Evolutionary conservation across 2,329 filamentous ascomycete species (phyloP).

Genomic region (Cryphonectria radicalis): DNA sequence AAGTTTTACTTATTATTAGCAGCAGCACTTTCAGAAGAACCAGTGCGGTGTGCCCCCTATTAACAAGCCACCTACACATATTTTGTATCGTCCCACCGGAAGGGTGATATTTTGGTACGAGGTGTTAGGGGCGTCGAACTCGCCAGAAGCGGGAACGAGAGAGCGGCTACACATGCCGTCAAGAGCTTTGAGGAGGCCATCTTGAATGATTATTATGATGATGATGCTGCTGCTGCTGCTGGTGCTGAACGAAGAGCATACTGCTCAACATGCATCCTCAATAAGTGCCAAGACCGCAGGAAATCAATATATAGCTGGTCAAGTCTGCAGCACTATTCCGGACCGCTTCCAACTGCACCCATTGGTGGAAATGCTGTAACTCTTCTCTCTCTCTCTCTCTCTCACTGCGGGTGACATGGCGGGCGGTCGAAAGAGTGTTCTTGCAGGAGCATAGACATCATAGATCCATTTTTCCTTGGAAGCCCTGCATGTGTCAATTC

Average conservation of each 20-base stretch:
- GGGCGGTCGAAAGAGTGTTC: not conserved
- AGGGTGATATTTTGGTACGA: not conserved
- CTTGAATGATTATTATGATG: not conserved
- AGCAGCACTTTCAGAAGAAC: not conserved
- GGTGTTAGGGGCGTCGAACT: not conserved
- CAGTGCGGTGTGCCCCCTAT: not conserved
- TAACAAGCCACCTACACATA: constrained; percentile 12
- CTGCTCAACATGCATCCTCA: not conserved
- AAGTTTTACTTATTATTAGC: not conserved
- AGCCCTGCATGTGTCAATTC: not conserved
- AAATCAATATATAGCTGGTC: constrained; percentile 10
- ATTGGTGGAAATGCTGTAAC: constrained; percentile 19
- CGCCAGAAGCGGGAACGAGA: constrained; percentile 1
- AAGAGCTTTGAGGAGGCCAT: constrained; percentile 1
- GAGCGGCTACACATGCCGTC: constrained; percentile 7
- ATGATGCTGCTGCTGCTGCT: not conserved
- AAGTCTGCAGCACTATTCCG: not conserved
- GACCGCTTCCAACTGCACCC: not conserved
- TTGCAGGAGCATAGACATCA: not conserved
- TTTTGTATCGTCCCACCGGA: constrained; percentile 17
- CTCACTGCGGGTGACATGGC: not conserved
- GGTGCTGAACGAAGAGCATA: not conserved
- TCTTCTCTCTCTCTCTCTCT: not conserved
- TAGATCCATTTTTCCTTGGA: not conserved
- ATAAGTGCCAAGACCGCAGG: not conserved